Base-by-base conservation (phyloP, 768 basidiomycete species). In the Pisolithus sp. region DNA sequence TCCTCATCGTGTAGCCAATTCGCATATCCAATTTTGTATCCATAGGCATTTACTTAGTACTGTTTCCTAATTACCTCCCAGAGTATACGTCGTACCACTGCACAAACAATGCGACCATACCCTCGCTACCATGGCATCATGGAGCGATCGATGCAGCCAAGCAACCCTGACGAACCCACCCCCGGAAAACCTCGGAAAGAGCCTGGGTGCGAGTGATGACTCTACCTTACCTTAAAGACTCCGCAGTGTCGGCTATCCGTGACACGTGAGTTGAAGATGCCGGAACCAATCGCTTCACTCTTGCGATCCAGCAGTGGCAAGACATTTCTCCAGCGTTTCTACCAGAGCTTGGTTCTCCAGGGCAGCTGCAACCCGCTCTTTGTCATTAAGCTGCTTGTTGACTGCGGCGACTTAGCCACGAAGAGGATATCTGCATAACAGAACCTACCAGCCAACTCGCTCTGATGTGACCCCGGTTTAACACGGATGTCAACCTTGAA, bases 371-470 rank as follows among this genome's bases (percentile, higher is more conserved):
- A 98, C 96, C 38, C 96, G 79, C 70, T 99, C 96, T 69, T 99
- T 99, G 72, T 99, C 96, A 61, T 99, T 99, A 31, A 99, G 76
- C 62, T 99, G 96, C 67, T 97, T 97, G 71, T 98, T 99, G 10
- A 99, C 96, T 95, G 57, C 45, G 23, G 7, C 12, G 7, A 37
- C 48, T 4, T 7, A 31, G 51, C 30, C 36, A 24, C n/a, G 20
- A 8, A 9, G 7, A 31, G 15, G 23, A 8, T 7, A 5, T n/a
- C n/a, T 12, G 13, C 34, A 31, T 13, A 38, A 24, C 21, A 44
- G 31, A 28, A 70, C 83, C 34, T 53, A 92, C 93, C 83, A 48
- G 93, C 85, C 51, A 84, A 76, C 65, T 97, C 95, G 65, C 91
- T 94, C 67, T 97, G 91, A 72, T 99, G 96, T 1, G 91, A 94